Evolutionary conservation across 108 stramenopile species (phyloP), one percentile per base, ranked within the genome.

Genomic region (Stephanodiscus minutulus): DNA sequence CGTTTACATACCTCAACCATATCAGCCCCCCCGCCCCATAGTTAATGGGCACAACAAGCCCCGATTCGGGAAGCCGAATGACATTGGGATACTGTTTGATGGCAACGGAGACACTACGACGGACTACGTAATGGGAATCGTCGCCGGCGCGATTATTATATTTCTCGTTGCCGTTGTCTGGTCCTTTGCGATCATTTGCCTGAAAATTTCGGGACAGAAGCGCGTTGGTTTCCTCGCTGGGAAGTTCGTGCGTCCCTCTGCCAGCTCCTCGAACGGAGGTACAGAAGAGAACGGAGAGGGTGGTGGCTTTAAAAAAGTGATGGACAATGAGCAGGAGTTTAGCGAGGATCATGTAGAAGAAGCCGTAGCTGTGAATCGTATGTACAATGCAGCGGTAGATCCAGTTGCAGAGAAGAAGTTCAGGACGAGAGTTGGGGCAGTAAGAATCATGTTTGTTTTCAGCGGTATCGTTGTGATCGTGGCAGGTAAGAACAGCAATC

Each of bases 191-290:
- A 68, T 80, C 13, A 20, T 62, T 1, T n/a, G 72, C n/a, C 67
- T 80, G 36, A 80, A 64, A 61, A 64, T 63, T 31, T 48, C 64
- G 1, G 79, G 79, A 10, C 55, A 33, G 15, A 64, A 73, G 35
- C 65, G 56, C 12, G 79, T 80, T 0, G 79, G 79, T 29, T 73
- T 80, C 66, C 61, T 80, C 21, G 60, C 79, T 2, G 79, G 79
- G 21, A 37, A 67, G 0, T 60, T 80, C 15, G 59, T 67, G 17
- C 58, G 71, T 17, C 72, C 79, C 10, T 31, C 0, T 33, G 3
- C 49, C 55, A 3, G 0, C 8, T 3, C 7, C 0, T 0, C 22
- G 10, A 29, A 15, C 35, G 37, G 7, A 3, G 53, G 21, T 18
- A 7, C n/a, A 13, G 11, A 29, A 5, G 15, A 21, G 25, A 5